Evolutionary conservation across 805 yeast genomes (phyloP), one percentile per base, ranked within the genome.

Genomic region (Metschnikowia rubicola): DNA sequence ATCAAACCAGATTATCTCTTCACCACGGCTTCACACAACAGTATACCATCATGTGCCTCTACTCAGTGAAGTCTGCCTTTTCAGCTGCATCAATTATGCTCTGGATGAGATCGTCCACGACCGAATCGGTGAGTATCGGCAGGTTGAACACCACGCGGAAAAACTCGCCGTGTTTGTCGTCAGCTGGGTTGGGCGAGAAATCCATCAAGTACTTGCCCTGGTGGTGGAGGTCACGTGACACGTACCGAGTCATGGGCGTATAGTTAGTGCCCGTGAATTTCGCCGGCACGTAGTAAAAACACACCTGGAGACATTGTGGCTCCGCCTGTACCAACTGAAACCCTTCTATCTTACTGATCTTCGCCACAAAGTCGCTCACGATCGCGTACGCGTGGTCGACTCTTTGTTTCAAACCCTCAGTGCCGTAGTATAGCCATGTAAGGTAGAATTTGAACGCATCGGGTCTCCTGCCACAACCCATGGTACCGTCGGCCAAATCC

Each of bases 391-490:
- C 92, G 59, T 86, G 91, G 57, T 88, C 86, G 5, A 88, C 76
- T 36, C 96, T 70, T 39, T 70, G 61, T 30, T 68, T 80, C 56
- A 82, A 85, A 1, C 96, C 96, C 33, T 64, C 56, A 3, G 69
- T 64, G 3, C 96, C 96, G 57, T 83, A 88, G 71, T 84, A 88
- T 48, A 83, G 70, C 96, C 96, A 88, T 1, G 86, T 81, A 61
- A 88, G 63, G 62, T 84, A 88, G 58, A 88, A 73, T 65, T 88
- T 88, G 63, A 88, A 68, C 3, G 92, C 79, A 63, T 88, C 96
- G 0, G 94, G 81, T 45, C 96, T 75, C 55, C 96, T 78, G 11
- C 96, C 96, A 62, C 96, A 88, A 8, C 95, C 96, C 91, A 88
- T 83, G 2, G 96, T 88, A 11, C 94, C 95, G 62, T 86, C 92